Conservation (phyloP, 441 rosid genomes). For the Metrosideros polymorpha region DNA sequence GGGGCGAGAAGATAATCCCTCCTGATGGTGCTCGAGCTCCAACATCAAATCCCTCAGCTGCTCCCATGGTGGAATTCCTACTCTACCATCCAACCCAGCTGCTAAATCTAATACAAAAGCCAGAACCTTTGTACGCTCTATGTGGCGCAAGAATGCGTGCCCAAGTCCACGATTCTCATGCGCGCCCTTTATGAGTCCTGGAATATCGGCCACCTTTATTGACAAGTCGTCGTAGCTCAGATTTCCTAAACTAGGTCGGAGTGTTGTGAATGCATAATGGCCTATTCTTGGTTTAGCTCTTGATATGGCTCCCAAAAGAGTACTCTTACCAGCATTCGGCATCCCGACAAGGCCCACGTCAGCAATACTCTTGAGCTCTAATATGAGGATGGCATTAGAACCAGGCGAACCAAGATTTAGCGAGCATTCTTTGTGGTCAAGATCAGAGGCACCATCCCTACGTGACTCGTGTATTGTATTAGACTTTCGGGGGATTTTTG, state of each 20-base stretch:
- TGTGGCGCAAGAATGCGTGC: slow-evolving; percentile 78
- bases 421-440: slow-evolving; percentile 18
- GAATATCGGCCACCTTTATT: slow-evolving; percentile 83
- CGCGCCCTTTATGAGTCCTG: slow-evolving; percentile 90
- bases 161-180: slow-evolving; percentile 80
- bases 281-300: slow-evolving; percentile 80
- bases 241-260: slow-evolving; percentile 80
- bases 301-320: slow-evolving; percentile 75
- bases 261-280: slow-evolving; percentile 79
- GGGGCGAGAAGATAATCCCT: slow-evolving; percentile 62
- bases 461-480: slow-evolving; percentile 17
- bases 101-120: slow-evolving; percentile 83
- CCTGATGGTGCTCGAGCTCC: slow-evolving; percentile 79
- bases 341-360: slow-evolving; percentile 91
- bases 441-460: slow-evolving; percentile 2
- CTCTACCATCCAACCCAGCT: slow-evolving; percentile 50
- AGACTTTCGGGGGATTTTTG: slow-evolving; percentile 26
- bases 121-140: slow-evolving; percentile 77
- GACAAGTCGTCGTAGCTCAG: slow-evolving; percentile 65
- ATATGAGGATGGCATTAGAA: slow-evolving; percentile 41
- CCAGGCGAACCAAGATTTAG: slow-evolving; percentile 46
- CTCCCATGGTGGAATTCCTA: slow-evolving; percentile 74
- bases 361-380: slow-evolving; percentile 88
- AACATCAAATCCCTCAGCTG: slow-evolving; percentile 59
- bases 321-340: slow-evolving; percentile 94